Conservation (phyloP, 129 eudicot genomes). For the Sambucus nigra region DNA sequence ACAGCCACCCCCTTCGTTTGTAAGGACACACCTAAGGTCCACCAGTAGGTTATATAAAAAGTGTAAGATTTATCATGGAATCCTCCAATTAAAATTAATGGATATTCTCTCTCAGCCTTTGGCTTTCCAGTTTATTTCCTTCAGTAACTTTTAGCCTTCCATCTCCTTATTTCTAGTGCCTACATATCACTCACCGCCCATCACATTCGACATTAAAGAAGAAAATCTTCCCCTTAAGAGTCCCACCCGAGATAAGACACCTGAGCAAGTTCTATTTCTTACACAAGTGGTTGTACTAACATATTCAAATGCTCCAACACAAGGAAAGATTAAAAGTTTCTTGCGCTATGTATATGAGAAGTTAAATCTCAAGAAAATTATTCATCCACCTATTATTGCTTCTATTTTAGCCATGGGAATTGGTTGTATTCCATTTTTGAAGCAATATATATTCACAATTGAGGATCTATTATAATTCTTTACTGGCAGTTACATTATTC, state of each 20-base stretch:
- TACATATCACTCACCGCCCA: too few relatives aligned
- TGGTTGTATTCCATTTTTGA: conserved; percentile 73
- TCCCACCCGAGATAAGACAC: conserved; percentile 20
- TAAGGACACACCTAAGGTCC: too few relatives aligned
- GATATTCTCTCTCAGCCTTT: too few relatives aligned
- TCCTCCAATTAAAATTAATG: too few relatives aligned
- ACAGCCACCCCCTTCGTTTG: too few relatives aligned
- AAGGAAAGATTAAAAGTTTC: conserved; percentile 51
- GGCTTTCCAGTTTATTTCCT: too few relatives aligned
- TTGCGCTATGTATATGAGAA: conserved; percentile 51
- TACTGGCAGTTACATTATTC: conserved; percentile 92
- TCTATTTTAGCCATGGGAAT: conserved; percentile 78
- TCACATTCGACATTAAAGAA: conserved; percentile 55
- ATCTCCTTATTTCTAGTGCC: too few relatives aligned
- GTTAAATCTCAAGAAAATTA: conserved; percentile 88
- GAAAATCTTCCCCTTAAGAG: conserved; percentile 44
- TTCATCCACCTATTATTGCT: conserved; percentile 97
- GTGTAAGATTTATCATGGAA: too few relatives aligned
- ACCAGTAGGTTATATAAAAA: too few relatives aligned
- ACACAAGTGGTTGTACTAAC: conserved; percentile 26
- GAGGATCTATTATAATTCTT: conserved; percentile 95
- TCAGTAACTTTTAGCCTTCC: too few relatives aligned
- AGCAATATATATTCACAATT: conserved; percentile 59
- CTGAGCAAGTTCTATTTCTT: conserved; percentile 78
- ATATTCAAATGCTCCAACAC: conserved; percentile 25